Evolutionary conservation across 106 monocot species (phyloP).

Genomic region (Posidonia australis): DNA sequence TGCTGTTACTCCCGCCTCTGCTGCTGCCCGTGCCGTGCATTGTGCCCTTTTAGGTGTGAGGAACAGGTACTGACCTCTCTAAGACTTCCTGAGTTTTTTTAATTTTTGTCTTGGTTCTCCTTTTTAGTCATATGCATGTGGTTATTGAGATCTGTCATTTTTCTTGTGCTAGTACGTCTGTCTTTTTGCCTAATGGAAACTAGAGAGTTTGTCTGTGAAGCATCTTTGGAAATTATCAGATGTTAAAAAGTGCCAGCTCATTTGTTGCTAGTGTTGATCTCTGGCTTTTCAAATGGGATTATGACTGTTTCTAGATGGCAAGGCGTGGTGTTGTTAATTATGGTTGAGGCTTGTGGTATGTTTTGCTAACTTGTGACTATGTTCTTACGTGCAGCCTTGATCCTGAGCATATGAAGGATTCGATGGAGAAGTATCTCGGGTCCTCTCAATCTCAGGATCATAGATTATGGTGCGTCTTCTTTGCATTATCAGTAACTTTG

Average conservation of each 20-base stretch:
- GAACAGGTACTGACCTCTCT: slow-evolving; percentile 50
- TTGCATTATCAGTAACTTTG: no score
- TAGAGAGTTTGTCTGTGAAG: no score
- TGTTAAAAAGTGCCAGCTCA: not conserved
- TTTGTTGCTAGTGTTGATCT: not conserved
- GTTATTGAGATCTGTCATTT: not conserved
- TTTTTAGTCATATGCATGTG: not conserved
- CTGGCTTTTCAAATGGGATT: not conserved
- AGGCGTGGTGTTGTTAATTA: not conserved
- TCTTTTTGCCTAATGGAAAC: no score
- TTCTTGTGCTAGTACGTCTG: no score
- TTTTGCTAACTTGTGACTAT: no score
- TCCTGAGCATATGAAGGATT: slow-evolving; percentile 86
- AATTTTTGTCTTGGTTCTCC: not conserved
- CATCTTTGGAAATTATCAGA: no score
- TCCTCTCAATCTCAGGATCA: slow-evolving; percentile 33
- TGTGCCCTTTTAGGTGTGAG: slow-evolving; percentile 86
- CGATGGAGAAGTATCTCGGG: slow-evolving; percentile 77
- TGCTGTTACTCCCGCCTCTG: slow-evolving; percentile 74
- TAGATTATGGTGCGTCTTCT: not conserved
- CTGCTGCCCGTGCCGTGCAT: slow-evolving; percentile 77
- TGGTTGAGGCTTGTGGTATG: not conserved
- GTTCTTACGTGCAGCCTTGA: slow-evolving; percentile 50
- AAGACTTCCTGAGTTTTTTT: not conserved
- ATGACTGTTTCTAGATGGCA: not conserved